Evolutionary conservation across 2,329 filamentous ascomycete genomes (phyloP), one percentile per base, ranked within the genome.

Genomic region (Colletotrichum echinochloae): DNA sequence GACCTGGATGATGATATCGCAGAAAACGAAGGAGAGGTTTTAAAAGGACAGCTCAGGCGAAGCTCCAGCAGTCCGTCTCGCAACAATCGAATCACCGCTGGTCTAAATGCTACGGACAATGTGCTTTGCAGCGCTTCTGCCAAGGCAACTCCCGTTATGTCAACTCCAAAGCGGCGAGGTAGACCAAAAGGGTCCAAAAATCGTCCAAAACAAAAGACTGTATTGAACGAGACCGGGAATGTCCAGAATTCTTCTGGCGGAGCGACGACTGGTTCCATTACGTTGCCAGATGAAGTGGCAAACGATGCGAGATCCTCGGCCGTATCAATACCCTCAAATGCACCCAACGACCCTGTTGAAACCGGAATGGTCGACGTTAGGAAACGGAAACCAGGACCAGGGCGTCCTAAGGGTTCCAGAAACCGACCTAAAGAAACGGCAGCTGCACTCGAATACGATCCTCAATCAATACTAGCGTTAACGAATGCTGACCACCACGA

Each of bases 341-440:
- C 35, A 41, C 23, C 28, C 1, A 51, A 6, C 5, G 60, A 35
- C 4, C 16, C 18, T 51, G 16, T 39, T 39, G 72, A 69, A 1
- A 23, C 57, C 23, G 75, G 73, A 26, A 73, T 67, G 11, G 66
- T 79, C 3, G 77, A 73, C 51, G 71, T 75, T 1, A 85, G 81
- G 74, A 83, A 80, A 59, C 79, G 83, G 65, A 69, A 70, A 52
- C 46, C 59, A 35, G 69, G 69, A 16, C 69, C 69, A 44, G 84
- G 86, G 7, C 81, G 86, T 39, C 86, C 86, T 0, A 87, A 87
- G 69, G 86, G 86, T 0, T 87, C 86, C 1, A 86, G 84, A 69
- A 88, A 87, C 70, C 81, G 83, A 3, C 80, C 82, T 3, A 85
- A 83, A 70, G 79, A 81, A 35, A 28, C 52, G 2, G 26, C 14